Base-by-base conservation (phyloP, 805 yeast species). In the Lachancea dasiensis region DNA sequence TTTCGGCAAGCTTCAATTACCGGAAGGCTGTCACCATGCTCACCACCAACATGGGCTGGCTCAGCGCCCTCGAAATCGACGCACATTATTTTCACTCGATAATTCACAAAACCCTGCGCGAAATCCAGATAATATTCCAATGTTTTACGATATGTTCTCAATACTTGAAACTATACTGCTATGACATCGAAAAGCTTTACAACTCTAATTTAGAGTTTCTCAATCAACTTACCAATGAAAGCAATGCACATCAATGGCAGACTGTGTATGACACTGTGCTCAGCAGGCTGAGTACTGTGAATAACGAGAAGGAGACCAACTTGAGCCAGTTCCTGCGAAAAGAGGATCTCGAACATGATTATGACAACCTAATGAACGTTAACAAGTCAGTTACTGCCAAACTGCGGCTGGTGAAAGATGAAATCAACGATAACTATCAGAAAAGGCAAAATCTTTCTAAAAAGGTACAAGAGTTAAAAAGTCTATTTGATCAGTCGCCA, bases 41-140 rank as follows among this genome's bases (percentile, higher is more conserved):
- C n/a, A 68, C 71, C 6, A 51, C 68, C 1, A 70, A 72, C 45
- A 58, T 68, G n/a, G 72, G 71, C 0, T 76, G 81, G 81, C 56
- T 73, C 13, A 61, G 68, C 17, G 70, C 74, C 1, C 44, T 74
- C 15, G 59, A 64, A 25, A 65, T 68, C 1, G 73, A 71, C 42
- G 69, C 34, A 18, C 56, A 20, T 47, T 63, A 31, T 50, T 66
- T 38, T 52, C 63, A 40, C 63, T 59, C 27, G 45, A 36, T 52
- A 4, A 47, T 55, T 16, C 39, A 41, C 3, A 60, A 54, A 5
- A 50, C 61, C 4, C 47, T 62, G 5, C 45, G 46, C 2, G 69
- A 69, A 32, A 60, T 72, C 17, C 60, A 61, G 24, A 54, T 56
- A 5, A 61, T 75, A 16, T 67, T 76, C 50, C 65, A 65, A 38